Evolutionary conservation across 495 filamentous ascomycete genomes (phyloP), one percentile per base, ranked within the genome.

Genomic region (Penicillium steckii): DNA sequence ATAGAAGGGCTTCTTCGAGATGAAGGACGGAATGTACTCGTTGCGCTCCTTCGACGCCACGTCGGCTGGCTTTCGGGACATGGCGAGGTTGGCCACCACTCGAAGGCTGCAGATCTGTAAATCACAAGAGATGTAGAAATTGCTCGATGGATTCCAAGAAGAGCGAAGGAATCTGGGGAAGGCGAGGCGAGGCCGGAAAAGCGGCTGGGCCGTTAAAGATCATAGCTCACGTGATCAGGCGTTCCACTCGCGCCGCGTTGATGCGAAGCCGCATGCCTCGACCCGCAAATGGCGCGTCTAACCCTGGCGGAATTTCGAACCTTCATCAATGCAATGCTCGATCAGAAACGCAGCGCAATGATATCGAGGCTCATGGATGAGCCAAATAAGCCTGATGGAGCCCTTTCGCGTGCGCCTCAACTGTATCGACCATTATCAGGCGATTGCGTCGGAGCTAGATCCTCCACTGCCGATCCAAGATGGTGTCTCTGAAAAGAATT

Each of bases 1-100:
- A 75, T 97, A 98, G 74, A 98, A 98, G 17, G 94, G 94, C 56
- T 95, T 94, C 69, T 95, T 95, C 59, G 91, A 89, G 78, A 98
- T 98, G 80, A 95, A 98, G 44, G 90, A 81, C 8, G 94, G 94
- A 69, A 98, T 98, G 79, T 98, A 98, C 73, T 97, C 92, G 82
- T 98, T 98, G 69, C 87, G 86, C 70, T 90, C 87, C 61, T 91
- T 91, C 13, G 72, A 66, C 59, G 74, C 71, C 57, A 75, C 72
- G 51, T 77, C 74, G 49, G 71, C 68, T 22, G 77, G 77, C 51
- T 80, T 80, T 54, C 74, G 70, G 35, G 78, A 76, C 70, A 71
- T 78, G 59, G 44, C 52, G 53, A 49, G 22, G 33, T 26, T 3
- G 29, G 25, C 8, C 32, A 19, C 8, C 8, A 41, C 38, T 19